A percentile compares a stretch with the other conserved stretches of the same genome.
Evolutionary conservation across 2,329 filamentous ascomycete species (phyloP).

Genomic region (Fusarium sp.): DNA sequence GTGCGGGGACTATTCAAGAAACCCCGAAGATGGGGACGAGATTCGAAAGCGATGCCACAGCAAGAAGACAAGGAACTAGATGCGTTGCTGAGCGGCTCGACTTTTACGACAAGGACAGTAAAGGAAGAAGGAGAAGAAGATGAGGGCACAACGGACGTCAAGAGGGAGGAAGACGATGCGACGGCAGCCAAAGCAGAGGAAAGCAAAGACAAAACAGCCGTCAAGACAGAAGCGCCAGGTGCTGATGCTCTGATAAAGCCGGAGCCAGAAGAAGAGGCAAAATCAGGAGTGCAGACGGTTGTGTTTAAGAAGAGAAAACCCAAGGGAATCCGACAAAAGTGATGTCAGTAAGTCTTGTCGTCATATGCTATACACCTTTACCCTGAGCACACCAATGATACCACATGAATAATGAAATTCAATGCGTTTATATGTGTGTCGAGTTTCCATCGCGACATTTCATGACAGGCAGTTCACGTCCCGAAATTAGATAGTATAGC

Average conservation of each 20-base stretch:
- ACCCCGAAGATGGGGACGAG: conserved; percentile 63
- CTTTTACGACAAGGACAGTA: conserved; percentile 38
- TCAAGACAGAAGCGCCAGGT: conserved; percentile 55
- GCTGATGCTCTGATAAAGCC: conserved; percentile 42
- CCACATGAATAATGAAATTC: conserved; percentile 18
- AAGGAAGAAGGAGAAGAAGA: conserved; percentile 43
- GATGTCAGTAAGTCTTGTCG: neutral
- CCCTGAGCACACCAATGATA: conserved; percentile 20
- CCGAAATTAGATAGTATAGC: neutral
- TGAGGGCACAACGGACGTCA: conserved; percentile 28
- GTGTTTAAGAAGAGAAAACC: conserved; percentile 84
- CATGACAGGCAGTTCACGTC: neutral
- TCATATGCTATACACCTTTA: conserved; percentile 3
- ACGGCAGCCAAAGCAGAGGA: neutral
- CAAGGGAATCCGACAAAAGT: conserved; percentile 70
- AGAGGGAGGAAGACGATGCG: conserved; percentile 38
- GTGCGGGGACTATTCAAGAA: conserved; percentile 69
- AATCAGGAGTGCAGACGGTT: conserved; percentile 55
- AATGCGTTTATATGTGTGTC: neutral
- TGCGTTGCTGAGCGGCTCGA: conserved; percentile 59
- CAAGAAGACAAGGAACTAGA: conserved; percentile 68
- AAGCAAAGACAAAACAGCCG: conserved; percentile 7
- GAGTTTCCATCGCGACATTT: neutral
- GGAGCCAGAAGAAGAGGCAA: conserved; percentile 40
- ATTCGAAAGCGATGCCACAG: conserved; percentile 58